Base-by-base conservation (phyloP, 257 asterid genomes). In the Fraxinus excelsior region DNA sequence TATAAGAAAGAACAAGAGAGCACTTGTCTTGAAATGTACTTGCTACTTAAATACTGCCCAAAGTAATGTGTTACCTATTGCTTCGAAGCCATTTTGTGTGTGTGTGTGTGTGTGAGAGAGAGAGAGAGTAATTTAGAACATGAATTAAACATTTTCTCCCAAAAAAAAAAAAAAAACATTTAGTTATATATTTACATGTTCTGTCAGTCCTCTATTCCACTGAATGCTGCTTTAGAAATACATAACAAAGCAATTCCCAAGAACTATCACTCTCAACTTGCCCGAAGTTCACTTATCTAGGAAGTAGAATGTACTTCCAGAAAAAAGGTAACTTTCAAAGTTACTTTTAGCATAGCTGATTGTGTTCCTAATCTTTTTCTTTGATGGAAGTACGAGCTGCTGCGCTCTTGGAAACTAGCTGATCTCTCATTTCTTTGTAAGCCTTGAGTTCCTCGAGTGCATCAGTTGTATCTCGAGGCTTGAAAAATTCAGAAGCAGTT, bases 401-500 rank as follows among this genome's bases (percentile, higher is more conserved):
- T 14, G 87, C 80, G 14, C 92, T 95, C 90, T 40, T 40, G 14
- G 46, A 90, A 70, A 95, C 91, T 29, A 95, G 83, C 21, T 91
- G 46, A 70, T 90, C 90, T 82, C 90, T 95, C 94, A 91, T 87
- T 65, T 90, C 87, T 82, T 81, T 85, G 85, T 91, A 95, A 35
- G 80, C 88, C 83, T 84, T 91, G 67, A 95, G 94, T 82, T 95
- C 99, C 90, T 92, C 99, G 11, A 95, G 77, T 56, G 98, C 99
- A 58, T 95, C 98, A 2, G 96, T 92, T 14, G 93, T 81, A 80
- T 88, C 91, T 2, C 94, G 87, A 72, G 93, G 91, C 79, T 82
- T 82, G 72, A 82, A 87, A 67, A 87, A 89, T 35, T 85, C 95
- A 12, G 95, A 90, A 76, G 85, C 87, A 49, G 81, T 84, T 65